Evolutionary conservation across 163 green algal genomes (phyloP).

Genomic region (Botryococcus braunii): DNA sequence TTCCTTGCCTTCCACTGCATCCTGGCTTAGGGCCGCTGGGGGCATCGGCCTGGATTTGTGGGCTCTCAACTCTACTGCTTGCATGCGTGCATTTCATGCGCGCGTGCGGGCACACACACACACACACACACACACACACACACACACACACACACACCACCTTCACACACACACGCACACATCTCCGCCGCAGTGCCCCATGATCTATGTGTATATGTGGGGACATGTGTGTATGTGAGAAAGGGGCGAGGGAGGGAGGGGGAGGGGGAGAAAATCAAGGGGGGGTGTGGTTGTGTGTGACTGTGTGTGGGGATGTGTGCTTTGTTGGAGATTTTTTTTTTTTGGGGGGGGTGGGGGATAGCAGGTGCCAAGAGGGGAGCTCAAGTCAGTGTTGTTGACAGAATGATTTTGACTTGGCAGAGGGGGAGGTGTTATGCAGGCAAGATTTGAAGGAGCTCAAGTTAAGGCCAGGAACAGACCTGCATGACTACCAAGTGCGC

Average conservation of each 20-base stretch:
- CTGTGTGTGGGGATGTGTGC: not conserved
- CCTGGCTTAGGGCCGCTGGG: not conserved
- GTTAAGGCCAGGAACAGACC: constrained; percentile 78
- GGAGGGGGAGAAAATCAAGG: not conserved
- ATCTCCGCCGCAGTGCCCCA: too few species aligned
- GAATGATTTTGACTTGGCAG: not conserved
- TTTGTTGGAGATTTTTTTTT: not conserved
- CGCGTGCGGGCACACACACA: not conserved
- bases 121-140: too few species aligned
- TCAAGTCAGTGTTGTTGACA: not conserved
- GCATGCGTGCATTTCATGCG: not conserved
- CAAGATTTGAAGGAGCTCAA: constrained; percentile 87
- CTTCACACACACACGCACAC: too few species aligned
- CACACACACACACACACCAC: too few species aligned
- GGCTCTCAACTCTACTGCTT: not conserved
- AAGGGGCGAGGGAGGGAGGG: too few species aligned
- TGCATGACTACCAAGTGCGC: constrained; percentile 82
- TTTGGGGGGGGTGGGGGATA: not conserved
- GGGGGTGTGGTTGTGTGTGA: not conserved
- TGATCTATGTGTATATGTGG: too few species aligned
- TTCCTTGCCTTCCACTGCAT: not conserved
- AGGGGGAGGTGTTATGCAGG: constrained; percentile 22
- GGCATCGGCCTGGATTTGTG: not conserved
- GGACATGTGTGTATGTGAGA: too few species aligned
- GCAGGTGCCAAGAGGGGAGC: not conserved